Conservation (phyloP, 2,329 filamentous ascomycete species). For the Phialophora tarda region DNA sequence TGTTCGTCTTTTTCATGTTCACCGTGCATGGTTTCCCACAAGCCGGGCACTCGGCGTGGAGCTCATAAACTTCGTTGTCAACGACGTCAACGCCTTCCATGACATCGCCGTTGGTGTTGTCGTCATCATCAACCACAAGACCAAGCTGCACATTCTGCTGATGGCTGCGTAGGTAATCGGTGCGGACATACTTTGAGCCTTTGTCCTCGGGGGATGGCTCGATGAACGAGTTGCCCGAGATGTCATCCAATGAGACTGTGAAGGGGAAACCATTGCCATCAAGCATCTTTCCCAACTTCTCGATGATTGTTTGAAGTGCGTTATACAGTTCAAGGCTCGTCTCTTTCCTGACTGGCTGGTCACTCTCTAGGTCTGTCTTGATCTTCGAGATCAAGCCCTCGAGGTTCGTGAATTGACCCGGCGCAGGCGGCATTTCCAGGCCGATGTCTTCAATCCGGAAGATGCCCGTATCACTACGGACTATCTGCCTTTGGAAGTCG, state of each 20-base stretch:
- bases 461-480: slow-evolving; percentile 86
- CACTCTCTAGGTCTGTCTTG: slow-evolving; percentile 77
- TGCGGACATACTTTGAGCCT: slow-evolving; percentile 87
- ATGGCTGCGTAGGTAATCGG: slow-evolving; percentile 78
- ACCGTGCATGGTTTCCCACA: slow-evolving; percentile 86
- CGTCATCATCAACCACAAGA: slow-evolving; percentile 59
- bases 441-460: slow-evolving; percentile 91
- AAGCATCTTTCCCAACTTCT: slow-evolving; percentile 76
- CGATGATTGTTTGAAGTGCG: slow-evolving; percentile 78
- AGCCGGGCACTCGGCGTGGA: slow-evolving; percentile 89
- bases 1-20: slow-evolving; percentile 98
- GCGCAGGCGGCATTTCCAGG: slow-evolving; percentile 87
- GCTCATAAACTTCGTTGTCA: slow-evolving; percentile 89
- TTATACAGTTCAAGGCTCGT: slow-evolving; percentile 76
- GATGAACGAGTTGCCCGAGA: slow-evolving; percentile 95
- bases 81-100: slow-evolving; percentile 79
- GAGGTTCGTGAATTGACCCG: slow-evolving; percentile 90
- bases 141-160: slow-evolving; percentile 89
- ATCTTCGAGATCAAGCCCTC: slow-evolving; percentile 84
- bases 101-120: slow-evolving; percentile 52
- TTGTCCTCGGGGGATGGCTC: slow-evolving; percentile 76
- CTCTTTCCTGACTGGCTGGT: slow-evolving; percentile 81
- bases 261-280: slow-evolving; percentile 82
- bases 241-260: slow-evolving; percentile 84
- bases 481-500: slow-evolving; percentile 84